Evolutionary conservation across 2,329 filamentous ascomycete species (phyloP), one percentile per base, ranked within the genome.

Genomic region (Capronia coronata): DNA sequence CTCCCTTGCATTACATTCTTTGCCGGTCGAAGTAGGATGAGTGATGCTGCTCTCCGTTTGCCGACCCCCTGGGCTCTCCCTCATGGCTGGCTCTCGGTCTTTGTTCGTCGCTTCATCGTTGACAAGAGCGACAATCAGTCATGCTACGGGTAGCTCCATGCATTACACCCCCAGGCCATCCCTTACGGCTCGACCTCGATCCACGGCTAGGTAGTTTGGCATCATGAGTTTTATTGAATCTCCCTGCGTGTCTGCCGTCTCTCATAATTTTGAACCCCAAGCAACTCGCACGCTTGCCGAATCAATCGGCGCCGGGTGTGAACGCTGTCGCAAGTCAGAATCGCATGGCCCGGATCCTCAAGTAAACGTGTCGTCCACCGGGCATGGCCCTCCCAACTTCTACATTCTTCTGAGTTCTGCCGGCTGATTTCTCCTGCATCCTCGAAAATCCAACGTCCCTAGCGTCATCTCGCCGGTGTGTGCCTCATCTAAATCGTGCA

Each of bases 401-500:
- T 19, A 7, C 4, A 5, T 16, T 21, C 7, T 21, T 19, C n/a
- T n/a, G n/a, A n/a, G n/a, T n/a, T n/a, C n/a, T n/a, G n/a, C n/a
- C n/a, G n/a, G n/a, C n/a, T n/a, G n/a, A n/a, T n/a, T n/a, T n/a
- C n/a, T n/a, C n/a, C n/a, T n/a, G n/a, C n/a, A n/a, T n/a, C n/a
- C n/a, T n/a, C n/a, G n/a, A n/a, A n/a, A n/a, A n/a, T n/a, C n/a
- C n/a, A n/a, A n/a, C n/a, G n/a, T n/a, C n/a, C n/a, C n/a, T n/a
- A n/a, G n/a, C n/a, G n/a, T n/a, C n/a, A n/a, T n/a, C n/a, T n/a
- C n/a, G n/a, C n/a, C n/a, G 32, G 11, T 6, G 32, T n/a, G n/a
- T 19, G 13, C 8, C 57, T 63, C 72, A 84, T 69, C 80, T 73
- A 77, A 97, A 97, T 66, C 89, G 81, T 52, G 91, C 87, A 57